Evolutionary conservation across 495 filamentous ascomycete species (phyloP).

Genomic region (Aspergillus haitiensis): DNA sequence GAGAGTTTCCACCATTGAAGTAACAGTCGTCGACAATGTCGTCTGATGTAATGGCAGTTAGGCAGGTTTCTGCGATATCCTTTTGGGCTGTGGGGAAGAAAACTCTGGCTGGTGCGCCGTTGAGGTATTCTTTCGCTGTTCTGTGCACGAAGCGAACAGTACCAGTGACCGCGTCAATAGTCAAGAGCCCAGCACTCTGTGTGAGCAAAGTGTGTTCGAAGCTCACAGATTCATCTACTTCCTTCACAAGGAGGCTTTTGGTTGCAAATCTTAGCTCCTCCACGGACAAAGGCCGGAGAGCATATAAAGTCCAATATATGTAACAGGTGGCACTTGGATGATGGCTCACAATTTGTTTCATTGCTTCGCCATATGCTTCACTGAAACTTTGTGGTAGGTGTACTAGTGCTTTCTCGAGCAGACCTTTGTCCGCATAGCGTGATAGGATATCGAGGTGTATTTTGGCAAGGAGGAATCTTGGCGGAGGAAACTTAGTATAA

Average conservation of each 20-base stretch:
- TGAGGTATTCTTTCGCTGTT: slow-evolving; percentile 38
- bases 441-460: slow-evolving; percentile 34
- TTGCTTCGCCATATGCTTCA: slow-evolving; percentile 38
- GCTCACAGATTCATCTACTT: not conserved
- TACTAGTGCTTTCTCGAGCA: slow-evolving; percentile 29
- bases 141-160: slow-evolving; percentile 34
- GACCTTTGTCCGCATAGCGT: slow-evolving; percentile 22
- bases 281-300: slow-evolving; percentile 28
- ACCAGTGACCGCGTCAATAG: slow-evolving; percentile 27
- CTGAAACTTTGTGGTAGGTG: slow-evolving; percentile 35
- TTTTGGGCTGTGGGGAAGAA: slow-evolving; percentile 37
- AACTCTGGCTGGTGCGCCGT: slow-evolving; percentile 30
- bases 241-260: slow-evolving; percentile 1
- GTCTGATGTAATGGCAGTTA: slow-evolving; percentile 30
- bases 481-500: not conserved
- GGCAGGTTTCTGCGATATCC: slow-evolving; percentile 35
- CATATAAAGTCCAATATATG: slow-evolving; percentile 37
- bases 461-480: slow-evolving; percentile 37
- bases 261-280: slow-evolving; percentile 29
- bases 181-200: slow-evolving; percentile 28
- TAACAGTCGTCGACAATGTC: slow-evolving; percentile 42
- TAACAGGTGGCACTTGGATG: slow-evolving; percentile 23
- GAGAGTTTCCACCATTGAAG: slow-evolving; percentile 10
- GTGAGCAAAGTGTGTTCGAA: slow-evolving; percentile 26
- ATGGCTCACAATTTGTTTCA: slow-evolving; percentile 34